phyloP scores from a whole-genome alignment of 106 monocot genomes.

The Chionographis japonica region DNA sequence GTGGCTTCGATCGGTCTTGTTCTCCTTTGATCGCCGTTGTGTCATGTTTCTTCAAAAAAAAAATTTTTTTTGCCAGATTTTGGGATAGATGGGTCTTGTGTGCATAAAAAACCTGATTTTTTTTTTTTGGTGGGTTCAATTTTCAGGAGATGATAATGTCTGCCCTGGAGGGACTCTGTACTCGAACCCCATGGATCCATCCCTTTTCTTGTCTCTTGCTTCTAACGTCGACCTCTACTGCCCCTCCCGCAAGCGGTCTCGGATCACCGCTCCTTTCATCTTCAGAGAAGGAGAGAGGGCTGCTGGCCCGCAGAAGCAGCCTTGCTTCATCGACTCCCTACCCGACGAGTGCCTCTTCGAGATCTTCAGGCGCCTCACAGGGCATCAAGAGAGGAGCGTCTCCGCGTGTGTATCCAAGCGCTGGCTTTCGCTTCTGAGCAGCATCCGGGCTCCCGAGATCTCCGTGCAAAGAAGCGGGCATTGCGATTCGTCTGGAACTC shows the following conservation, averaged over 20 bases:
- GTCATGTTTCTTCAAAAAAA: too few relatives aligned
- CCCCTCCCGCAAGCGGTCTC: constrained; percentile 37
- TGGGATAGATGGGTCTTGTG: background rate
- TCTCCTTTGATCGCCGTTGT: too few relatives aligned
- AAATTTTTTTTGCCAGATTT: background rate
- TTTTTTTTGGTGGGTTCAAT: background rate
- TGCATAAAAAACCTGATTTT: background rate
- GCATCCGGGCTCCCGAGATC: constrained; percentile 39
- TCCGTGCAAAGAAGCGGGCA: background rate
- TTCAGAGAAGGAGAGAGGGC: background rate
- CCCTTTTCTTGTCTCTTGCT: constrained; percentile 28
- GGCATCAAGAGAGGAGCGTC: constrained; percentile 37
- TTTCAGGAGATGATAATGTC: constrained; percentile 18
- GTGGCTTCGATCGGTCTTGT: too few relatives aligned
- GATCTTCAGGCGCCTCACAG: constrained; percentile 61
- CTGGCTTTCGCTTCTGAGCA: constrained; percentile 67
- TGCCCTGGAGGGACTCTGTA: constrained; percentile 11
- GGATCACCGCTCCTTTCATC: constrained; percentile 30
- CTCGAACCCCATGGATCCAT: constrained; percentile 23
- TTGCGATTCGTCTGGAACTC: background rate
- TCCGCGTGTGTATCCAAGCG: constrained; percentile 80
- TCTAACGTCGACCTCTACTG: constrained; percentile 20
- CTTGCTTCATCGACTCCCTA: constrained; percentile 47
- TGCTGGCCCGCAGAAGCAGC: background rate
- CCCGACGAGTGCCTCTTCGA: constrained; percentile 93